Conservation (phyloP, 2,329 filamentous ascomycete genomes). For the Phialocephala sp. region DNA sequence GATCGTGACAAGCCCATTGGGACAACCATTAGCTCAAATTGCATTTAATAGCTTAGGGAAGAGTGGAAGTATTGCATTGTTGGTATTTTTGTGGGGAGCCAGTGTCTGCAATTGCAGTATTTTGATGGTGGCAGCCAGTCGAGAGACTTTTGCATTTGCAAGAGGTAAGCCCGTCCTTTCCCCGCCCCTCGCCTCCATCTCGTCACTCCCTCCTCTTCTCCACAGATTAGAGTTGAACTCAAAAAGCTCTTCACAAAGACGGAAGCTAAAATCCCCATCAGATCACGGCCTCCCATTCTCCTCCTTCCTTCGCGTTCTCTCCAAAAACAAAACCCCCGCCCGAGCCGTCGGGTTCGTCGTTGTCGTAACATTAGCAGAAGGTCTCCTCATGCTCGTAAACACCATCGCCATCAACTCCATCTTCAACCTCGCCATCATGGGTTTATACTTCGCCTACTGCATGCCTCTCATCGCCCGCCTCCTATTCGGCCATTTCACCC, state of each 20-base stretch:
- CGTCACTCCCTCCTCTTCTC: neutral
- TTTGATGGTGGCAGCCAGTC: conserved; percentile 42
- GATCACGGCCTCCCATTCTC: conserved; percentile 43
- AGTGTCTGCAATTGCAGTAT: conserved; percentile 43
- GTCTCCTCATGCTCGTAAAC: conserved; percentile 44
- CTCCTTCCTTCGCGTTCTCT: conserved; percentile 39
- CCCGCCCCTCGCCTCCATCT: neutral
- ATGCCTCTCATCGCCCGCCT: conserved; percentile 43
- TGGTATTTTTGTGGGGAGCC: conserved; percentile 41
- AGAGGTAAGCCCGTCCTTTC: conserved; percentile 32
- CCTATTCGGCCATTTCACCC: conserved; percentile 39
- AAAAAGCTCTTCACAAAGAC: no score
- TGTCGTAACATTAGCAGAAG: conserved; percentile 38
- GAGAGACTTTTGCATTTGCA: conserved; percentile 43
- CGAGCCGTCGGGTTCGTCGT: conserved; percentile 41
- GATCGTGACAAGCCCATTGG: conserved; percentile 54
- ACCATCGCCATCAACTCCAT: conserved; percentile 43
- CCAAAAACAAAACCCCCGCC: conserved; percentile 39
- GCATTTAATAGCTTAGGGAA: conserved; percentile 63
- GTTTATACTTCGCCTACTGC: conserved; percentile 44
- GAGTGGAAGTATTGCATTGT: conserved; percentile 50
- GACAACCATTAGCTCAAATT: conserved; percentile 61
- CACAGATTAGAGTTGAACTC: no score
- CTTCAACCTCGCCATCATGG: conserved; percentile 45
- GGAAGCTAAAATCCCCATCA: conserved; percentile 14